Base-by-base conservation (phyloP, 768 basidiomycete species). In the Phlebiopsis gigantea region DNA sequence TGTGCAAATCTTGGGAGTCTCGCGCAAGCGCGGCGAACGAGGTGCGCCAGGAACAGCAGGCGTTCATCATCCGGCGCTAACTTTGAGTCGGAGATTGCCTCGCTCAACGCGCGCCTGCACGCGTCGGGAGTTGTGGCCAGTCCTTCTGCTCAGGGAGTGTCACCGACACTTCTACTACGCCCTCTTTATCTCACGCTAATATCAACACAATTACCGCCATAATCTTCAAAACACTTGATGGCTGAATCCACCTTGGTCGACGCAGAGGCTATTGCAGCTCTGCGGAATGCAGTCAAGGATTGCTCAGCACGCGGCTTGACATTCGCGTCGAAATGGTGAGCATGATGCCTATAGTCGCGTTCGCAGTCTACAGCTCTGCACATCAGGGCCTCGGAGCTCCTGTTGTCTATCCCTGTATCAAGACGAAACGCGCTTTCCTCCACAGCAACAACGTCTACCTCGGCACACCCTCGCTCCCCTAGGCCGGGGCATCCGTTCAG, bases 261-360 rank as follows among this genome's bases (percentile, higher is more conserved):
- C 64, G 60, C 62, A n/a, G 75, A 78, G 41, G 75, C 81, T 50
- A 72, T 83, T n/a, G 69, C 72, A 19, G 83, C 82, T 22, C 66
- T 93, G 52, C 77, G 85, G 25, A 69, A 68, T 41, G 83, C 90
- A 5, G 78, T 86, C 55, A 80, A 77, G 57, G 87, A 92, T 65
- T 92, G 90, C 62, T 76, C 85, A 17, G 85, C 88, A 25, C 75
- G 90, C 68, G 87, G 90, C 2, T 72, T 93, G 41, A 69, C 75
- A 15, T 76, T 80, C 26, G 87, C 90, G 53, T 79, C 88, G 30
- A 92, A 90, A 76, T 93, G 90, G 90, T 91, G 66, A 56, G 76
- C 61, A 24, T 56, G 31, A 17, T 41, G 3, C 5, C 21, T 22
- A 5, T 51, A 42, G 10, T 48, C 29, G 29, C 28, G 24, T 25